These are phyloP conservation scores for Phanerochaete carnosa DNA, from an alignment of 768 basidiomycete species.

Conservation along the genomic window DNA sequence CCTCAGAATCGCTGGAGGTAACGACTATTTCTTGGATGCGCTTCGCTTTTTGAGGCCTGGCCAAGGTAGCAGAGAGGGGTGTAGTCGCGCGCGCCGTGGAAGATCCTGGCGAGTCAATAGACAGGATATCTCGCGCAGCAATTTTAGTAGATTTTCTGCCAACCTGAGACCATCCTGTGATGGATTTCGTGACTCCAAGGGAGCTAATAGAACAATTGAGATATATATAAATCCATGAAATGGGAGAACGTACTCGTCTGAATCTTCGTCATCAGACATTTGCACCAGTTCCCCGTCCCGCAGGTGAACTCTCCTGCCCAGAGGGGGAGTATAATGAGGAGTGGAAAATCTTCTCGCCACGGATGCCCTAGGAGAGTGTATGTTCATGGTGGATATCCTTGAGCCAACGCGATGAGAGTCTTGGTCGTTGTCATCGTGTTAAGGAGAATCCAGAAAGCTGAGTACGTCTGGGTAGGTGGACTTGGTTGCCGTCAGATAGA, in stretches of 20 bases:
- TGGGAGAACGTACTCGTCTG: neutral
- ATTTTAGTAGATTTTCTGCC: neutral
- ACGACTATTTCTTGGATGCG: conserved; percentile 4
- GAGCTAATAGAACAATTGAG: too few species aligned
- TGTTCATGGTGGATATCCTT: neutral
- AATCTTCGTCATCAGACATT: neutral
- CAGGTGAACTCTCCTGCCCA: neutral
- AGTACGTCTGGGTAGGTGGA: neutral
- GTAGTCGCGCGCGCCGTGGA: neutral
- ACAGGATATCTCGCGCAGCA: neutral
- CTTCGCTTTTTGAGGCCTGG: neutral
- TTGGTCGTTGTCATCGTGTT: neutral
- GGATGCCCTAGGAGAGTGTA: neutral
- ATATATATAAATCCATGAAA: neutral
- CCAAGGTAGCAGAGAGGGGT: neutral
- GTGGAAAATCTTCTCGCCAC: neutral
- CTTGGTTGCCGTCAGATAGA: neutral
- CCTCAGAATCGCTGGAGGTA: conserved; percentile 8
- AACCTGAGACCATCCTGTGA: neutral
- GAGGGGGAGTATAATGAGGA: neutral
- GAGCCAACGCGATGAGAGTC: neutral
- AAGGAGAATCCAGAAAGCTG: too few species aligned
- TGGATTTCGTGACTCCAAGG: neutral
- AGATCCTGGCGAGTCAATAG: neutral
- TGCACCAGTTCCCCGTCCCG: neutral